Evolutionary conservation across 768 basidiomycete species (phyloP).

Genomic region (Exsudoporus frostii): DNA sequence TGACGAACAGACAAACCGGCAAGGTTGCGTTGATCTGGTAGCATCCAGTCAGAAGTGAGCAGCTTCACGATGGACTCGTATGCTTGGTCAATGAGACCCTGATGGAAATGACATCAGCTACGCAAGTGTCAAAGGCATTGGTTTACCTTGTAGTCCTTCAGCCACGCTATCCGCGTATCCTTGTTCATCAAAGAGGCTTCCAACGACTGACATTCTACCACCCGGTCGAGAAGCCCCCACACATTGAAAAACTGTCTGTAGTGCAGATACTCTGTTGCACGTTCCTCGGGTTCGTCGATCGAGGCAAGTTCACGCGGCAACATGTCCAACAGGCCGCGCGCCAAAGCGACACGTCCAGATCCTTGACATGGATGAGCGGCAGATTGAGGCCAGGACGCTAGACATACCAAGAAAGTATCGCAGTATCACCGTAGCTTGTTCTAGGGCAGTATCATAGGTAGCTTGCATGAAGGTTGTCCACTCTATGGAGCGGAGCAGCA

Average conservation of each 20-base stretch:
- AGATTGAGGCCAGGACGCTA: neutral
- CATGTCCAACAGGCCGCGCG: slow-evolving; percentile 53
- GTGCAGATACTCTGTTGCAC: slow-evolving; percentile 72
- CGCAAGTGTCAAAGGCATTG: neutral
- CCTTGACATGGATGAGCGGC: slow-evolving; percentile 38
- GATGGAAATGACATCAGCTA: neutral
- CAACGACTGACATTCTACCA: slow-evolving; percentile 57
- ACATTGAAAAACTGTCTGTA: slow-evolving; percentile 77
- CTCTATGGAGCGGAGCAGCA: slow-evolving; percentile 84
- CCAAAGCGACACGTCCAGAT: slow-evolving; percentile 70
- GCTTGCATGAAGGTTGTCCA: slow-evolving; percentile 82
- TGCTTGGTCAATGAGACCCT: slow-evolving; percentile 63
- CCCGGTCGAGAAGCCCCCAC: slow-evolving; percentile 62
- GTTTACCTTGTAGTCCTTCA: slow-evolving; percentile 59
- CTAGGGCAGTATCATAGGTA: slow-evolving; percentile 75
- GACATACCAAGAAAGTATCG: slow-evolving; percentile 84
- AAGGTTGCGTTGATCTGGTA: slow-evolving; percentile 47
- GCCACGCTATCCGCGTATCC: slow-evolving; percentile 58
- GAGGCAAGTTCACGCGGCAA: slow-evolving; percentile 62
- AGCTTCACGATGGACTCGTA: slow-evolving; percentile 65
- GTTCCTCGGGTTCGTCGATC: slow-evolving; percentile 66
- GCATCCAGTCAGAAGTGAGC: slow-evolving; percentile 76
- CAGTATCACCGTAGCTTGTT: slow-evolving; percentile 84
- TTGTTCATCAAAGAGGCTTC: slow-evolving; percentile 56
- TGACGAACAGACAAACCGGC: slow-evolving; percentile 28